Conservation (phyloP, 345 rosid species). For the Camelina neglecta region DNA sequence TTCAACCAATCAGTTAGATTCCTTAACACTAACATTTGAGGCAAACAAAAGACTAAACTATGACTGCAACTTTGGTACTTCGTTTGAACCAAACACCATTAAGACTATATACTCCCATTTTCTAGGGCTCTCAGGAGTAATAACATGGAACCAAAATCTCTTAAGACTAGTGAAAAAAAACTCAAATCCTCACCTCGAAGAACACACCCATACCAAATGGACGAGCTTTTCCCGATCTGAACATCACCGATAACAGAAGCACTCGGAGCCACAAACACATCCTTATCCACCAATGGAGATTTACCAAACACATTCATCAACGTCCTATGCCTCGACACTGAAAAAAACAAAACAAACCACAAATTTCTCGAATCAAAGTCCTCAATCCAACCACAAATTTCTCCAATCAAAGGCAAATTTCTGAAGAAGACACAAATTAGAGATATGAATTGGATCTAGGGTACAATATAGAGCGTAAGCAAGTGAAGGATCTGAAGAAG, state of each 20-base stretch:
- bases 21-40: neutral
- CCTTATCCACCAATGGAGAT: constrained; percentile 82
- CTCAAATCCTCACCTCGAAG: constrained; percentile 68
- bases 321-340: constrained; percentile 93
- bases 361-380: too few species aligned
- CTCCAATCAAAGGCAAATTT: neutral
- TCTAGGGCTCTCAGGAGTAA: too few species aligned
- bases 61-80: neutral
- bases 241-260: constrained; percentile 95
- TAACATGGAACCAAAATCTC: too few species aligned
- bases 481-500: constrained; percentile 18
- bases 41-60: neutral
- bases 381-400: neutral
- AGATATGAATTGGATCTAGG: constrained; percentile 39
- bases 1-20: neutral
- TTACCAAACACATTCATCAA: constrained; percentile 92
- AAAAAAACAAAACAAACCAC: neutral
- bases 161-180: neutral
- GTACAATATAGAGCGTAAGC: neutral
- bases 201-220: constrained; percentile 97
- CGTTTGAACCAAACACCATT: too few species aligned
- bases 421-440: neutral
- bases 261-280: constrained; percentile 90
- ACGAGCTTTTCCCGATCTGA: constrained; percentile 79
- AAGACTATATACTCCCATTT: too few species aligned